Conservation (phyloP, 108 stramenopile genomes). For the Cyclostephanos tholiformis region DNA sequence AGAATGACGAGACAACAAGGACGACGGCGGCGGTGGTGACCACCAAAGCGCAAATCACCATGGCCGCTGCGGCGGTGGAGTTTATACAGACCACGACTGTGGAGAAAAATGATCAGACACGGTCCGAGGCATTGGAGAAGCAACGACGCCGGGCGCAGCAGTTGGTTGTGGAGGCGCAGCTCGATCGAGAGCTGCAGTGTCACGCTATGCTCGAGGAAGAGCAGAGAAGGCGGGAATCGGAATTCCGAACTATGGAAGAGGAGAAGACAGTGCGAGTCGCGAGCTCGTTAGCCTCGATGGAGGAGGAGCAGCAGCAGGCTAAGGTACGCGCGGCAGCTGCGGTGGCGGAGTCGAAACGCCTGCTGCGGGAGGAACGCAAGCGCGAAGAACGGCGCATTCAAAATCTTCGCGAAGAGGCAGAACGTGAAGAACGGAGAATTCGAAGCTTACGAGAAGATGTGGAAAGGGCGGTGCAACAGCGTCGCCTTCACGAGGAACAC, state of each 20-base stretch:
- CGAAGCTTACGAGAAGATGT: conserved; percentile 3
- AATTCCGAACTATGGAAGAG: conserved; percentile 18
- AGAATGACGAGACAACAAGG: background rate
- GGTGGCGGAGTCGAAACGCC: conserved; percentile 12
- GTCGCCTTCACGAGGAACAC: conserved; percentile 30
- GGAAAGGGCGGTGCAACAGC: conserved; percentile 21
- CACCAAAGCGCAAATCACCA: conserved; percentile 21
- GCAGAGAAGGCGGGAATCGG: conserved; percentile 41
- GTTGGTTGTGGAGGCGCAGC: conserved; percentile 26
- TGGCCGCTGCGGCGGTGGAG: background rate
- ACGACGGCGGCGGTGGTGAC: background rate
- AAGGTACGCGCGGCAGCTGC: background rate
- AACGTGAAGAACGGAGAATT: background rate
- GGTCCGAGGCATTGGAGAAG: conserved; percentile 7
- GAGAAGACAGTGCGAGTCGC: conserved; percentile 3
- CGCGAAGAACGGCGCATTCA: conserved; percentile 11
- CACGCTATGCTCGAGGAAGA: conserved; percentile 33
- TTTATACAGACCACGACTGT: background rate
- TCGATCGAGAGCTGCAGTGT: conserved; percentile 39
- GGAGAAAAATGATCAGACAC: background rate
- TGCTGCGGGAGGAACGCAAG: conserved; percentile 21
- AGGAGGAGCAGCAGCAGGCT: conserved; percentile 1
- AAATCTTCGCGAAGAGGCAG: conserved; percentile 3
- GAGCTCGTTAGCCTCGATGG: background rate
- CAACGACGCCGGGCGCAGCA: conserved; percentile 13